Conservation (phyloP, 2,329 filamentous ascomycete genomes). For the Hypoxylon sp. region DNA sequence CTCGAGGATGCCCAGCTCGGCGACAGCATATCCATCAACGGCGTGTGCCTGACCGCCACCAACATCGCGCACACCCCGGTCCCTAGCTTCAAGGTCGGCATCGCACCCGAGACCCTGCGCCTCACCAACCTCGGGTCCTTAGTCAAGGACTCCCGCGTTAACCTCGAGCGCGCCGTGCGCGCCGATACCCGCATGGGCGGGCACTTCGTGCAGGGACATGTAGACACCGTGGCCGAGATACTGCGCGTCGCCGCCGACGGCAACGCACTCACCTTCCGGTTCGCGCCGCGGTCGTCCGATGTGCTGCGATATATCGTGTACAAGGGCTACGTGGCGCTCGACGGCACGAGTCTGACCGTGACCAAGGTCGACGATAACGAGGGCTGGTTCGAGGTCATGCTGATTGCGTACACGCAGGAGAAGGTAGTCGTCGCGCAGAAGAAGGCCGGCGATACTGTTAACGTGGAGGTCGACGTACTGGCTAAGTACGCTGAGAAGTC, state of each 20-base stretch:
- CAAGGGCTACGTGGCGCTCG: constrained; percentile 95
- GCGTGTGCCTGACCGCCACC: constrained; percentile 94
- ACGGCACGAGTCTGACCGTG: constrained; percentile 94
- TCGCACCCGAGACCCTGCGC: constrained; percentile 94
- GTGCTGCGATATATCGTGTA: constrained; percentile 92
- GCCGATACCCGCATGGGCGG: constrained; percentile 96
- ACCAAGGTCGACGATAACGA: constrained; percentile 85
- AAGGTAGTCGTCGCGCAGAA: constrained; percentile 87
- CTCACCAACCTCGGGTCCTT: constrained; percentile 93
- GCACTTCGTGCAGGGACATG: constrained; percentile 98
- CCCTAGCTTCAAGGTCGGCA: constrained; percentile 85
- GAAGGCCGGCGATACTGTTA: constrained; percentile 83
- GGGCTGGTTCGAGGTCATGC: constrained; percentile 95
- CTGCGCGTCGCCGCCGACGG: constrained; percentile 82
- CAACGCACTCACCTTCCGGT: constrained; percentile 89
- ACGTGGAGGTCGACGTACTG: constrained; percentile 93
- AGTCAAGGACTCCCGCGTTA: constrained; percentile 76
- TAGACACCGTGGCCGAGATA: constrained; percentile 89
- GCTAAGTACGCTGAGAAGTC: constrained; percentile 92
- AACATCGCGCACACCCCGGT: not conserved
- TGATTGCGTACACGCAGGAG: constrained; percentile 96
- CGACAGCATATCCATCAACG: constrained; percentile 96
- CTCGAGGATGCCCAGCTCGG: constrained; percentile 87
- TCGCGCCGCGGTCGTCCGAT: constrained; percentile 77
- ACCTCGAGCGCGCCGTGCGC: constrained; percentile 93